Evolutionary conservation across 139 green algal species (phyloP).

Genomic region (Edaphochlamys debaryana): DNA sequence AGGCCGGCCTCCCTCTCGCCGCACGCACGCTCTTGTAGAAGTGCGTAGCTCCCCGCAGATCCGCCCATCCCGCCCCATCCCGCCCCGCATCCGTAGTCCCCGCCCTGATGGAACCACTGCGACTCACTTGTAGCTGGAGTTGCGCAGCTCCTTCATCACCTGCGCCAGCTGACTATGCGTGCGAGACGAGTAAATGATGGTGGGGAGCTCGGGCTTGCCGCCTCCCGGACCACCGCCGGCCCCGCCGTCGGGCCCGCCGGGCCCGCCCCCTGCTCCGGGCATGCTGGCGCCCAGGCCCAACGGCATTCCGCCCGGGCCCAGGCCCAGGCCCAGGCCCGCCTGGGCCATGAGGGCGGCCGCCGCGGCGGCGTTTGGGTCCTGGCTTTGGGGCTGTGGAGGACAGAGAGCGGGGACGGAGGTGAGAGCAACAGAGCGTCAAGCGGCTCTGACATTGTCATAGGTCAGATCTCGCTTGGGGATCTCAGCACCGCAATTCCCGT

Average conservation of each 20-base stretch:
- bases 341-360: constrained; percentile 3
- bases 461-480: too few relatives aligned
- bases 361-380: neutral
- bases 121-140: constrained; percentile 80
- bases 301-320: too few relatives aligned
- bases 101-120: too few relatives aligned
- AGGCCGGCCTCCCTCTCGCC: too few relatives aligned
- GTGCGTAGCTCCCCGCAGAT: too few relatives aligned
- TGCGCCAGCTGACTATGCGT: constrained; percentile 96
- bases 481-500: too few relatives aligned
- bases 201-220: constrained; percentile 50
- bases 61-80: too few relatives aligned
- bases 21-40: too few relatives aligned
- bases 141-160: constrained; percentile 92
- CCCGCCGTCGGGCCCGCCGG: neutral
- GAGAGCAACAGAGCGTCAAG: too few relatives aligned
- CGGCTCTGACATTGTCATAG: too few relatives aligned
- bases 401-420: too few relatives aligned
- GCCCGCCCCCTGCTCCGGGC: neutral
- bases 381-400: neutral
- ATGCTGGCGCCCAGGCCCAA: neutral
- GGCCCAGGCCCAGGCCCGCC: neutral
- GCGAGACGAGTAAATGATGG: constrained; percentile 92
- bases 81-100: too few relatives aligned
- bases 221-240: neutral